Evolutionary conservation across 345 rosid species (phyloP), one percentile per base, ranked within the genome.

Genomic region (Citrus maxima): DNA sequence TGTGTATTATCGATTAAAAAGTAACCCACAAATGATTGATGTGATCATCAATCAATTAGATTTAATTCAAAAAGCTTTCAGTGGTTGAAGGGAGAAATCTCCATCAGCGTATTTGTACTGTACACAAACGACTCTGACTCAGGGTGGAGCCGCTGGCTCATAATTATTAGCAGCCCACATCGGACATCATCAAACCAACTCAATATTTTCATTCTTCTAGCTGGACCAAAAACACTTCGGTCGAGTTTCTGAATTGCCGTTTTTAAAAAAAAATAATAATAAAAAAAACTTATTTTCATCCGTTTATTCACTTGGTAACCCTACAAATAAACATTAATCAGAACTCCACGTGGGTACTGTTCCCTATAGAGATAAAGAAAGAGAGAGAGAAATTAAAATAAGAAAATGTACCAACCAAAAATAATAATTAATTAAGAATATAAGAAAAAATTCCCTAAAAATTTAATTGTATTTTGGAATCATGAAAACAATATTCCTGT

Each of bases 121-220:
- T 46, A 46, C 51, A 3, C 51, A 46, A 46, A 46, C 18, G 51
- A 46, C 51, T 46, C 51, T 46, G 51, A 3, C 25, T 5, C 3
- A 5, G 9, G 38, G 79, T 79, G 85, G 82, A 78, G 77, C 85
- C 82, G 77, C 61, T 9, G 76, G 58, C 46, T 51, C 69, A 77
- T 79, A 70, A 79, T 82, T 76, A 77, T 62, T 71, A 60, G 49
- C 51, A 46, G 51, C 51, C 35, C 38, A 71, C 73, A 19, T 60
- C 64, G 28, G 35, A 67, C 77, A 51, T 72, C 60, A 19, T 68
- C 28, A 35, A 56, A 21, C 68, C 84, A 69, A 68, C 82, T 66
- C 78, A 59, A 67, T 35, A 13, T 19, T 32, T 76, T 76, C 79
- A 74, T 73, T 56, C 60, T 16, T 72, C 5, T 46, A 3, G 51